Conservation (phyloP, 148 eudicot species). For the Camellia lanceoleosa region DNA sequence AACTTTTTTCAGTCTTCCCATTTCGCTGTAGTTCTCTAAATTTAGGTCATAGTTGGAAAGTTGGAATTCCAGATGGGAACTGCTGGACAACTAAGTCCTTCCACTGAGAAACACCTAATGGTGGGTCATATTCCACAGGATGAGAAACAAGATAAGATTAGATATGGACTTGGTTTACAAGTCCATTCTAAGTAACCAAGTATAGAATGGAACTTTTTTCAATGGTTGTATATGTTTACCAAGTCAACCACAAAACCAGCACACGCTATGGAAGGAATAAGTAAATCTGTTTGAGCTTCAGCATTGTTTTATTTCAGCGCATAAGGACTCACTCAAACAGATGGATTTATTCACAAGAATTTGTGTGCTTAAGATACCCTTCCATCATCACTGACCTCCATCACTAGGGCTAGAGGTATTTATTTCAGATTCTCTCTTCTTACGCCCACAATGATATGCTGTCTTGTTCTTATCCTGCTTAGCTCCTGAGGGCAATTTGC, state of each 20-base stretch:
- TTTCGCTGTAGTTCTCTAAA: neutral
- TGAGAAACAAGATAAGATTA: neutral
- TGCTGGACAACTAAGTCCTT: neutral
- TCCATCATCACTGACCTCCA: slow-evolving; percentile 39
- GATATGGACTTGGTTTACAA: neutral
- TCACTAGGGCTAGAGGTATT: slow-evolving; percentile 34
- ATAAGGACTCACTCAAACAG: neutral
- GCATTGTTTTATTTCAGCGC: neutral
- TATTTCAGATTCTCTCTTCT: slow-evolving; percentile 22
- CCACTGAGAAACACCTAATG: neutral
- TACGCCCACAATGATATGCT: slow-evolving; percentile 19
- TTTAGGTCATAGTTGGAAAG: neutral
- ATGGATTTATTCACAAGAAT: neutral
- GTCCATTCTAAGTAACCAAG: neutral
- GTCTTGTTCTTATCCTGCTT: slow-evolving; percentile 28
- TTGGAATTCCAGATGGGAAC: neutral
- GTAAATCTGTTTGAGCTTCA: neutral
- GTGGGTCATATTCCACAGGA: slow-evolving; percentile 4
- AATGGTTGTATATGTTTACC: no score
- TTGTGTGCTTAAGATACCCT: neutral
- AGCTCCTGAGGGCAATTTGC: slow-evolving; percentile 33
- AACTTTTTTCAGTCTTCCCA: neutral
- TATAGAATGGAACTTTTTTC: neutral
- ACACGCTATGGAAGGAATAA: neutral
- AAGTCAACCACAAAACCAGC: neutral